These are phyloP conservation scores for Euryodendron excelsum DNA, from an alignment of 148 eudicot genomes.

Conservation along the genomic window DNA sequence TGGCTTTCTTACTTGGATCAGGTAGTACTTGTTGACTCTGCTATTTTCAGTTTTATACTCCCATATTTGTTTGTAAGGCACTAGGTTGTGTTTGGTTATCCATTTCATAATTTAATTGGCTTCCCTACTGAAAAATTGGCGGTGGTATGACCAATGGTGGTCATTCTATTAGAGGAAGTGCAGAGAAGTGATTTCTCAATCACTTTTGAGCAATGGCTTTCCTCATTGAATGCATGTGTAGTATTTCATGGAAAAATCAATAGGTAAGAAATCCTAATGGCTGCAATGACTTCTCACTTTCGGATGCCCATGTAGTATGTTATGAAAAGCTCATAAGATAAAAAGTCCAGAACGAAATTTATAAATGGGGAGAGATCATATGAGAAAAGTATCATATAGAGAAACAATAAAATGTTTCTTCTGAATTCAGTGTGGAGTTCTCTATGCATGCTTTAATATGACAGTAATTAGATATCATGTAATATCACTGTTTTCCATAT, in stretches of 20 bases:
- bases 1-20: slow-evolving; percentile 90
- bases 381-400: neutral
- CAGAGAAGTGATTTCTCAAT: too few relatives aligned
- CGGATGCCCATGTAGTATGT: neutral
- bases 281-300: neutral
- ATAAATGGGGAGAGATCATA: neutral
- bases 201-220: neutral
- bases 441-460: neutral
- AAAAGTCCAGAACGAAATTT: neutral
- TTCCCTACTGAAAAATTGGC: too few relatives aligned
- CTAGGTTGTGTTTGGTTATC: neutral
- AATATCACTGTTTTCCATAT: neutral
- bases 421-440: neutral
- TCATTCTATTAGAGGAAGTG: too few relatives aligned
- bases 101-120: neutral
- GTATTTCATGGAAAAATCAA: neutral
- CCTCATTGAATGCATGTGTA: neutral
- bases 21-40: slow-evolving; percentile 26
- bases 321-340: neutral
- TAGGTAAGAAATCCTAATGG: neutral
- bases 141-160: too few relatives aligned
- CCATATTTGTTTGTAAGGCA: too few relatives aligned
- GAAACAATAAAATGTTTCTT: neutral
- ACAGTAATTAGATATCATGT: neutral
- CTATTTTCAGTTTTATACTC: neutral